Evolutionary conservation across 441 rosid genomes (phyloP), one percentile per base, ranked within the genome.

Genomic region (Jatropha multifida): DNA sequence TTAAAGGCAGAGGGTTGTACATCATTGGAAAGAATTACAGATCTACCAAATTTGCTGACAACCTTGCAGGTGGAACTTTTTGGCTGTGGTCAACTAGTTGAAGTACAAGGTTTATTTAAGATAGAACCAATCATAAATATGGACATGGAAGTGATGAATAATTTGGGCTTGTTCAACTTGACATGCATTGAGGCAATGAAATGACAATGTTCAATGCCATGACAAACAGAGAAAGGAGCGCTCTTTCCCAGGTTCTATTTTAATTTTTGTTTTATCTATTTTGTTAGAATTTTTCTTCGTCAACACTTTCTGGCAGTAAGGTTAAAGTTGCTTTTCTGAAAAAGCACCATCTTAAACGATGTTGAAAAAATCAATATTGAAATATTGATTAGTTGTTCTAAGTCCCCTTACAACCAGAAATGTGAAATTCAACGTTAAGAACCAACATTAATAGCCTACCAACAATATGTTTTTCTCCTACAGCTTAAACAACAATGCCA

Each of bases 11-110:
- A 72, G 38, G 72, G 76, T 5, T 81, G 79, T 37, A 67, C 75
- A 18, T 81, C 81, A 42, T 46, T 78, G 14, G 67, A 81, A 71
- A 63, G 52, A 48, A 68, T 81, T 18, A 68, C 72, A 48, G 68
- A 63, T 62, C 60, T 71, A 4, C 74, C 74, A 23, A 74, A 69
- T 67, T 74, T 75, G 72, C 44, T 71, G 12, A 58, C 2, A 55
- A 17, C 44, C 4, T 64, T 74, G 26, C 46, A 41, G 55, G 66
- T 71, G 64, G 67, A 70, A 59, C 66, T 68, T 59, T 79, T 59
- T 71, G 73, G 76, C 41, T 76, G 78, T 58, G 62, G 60, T 12
- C 52, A 79, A 13, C 63, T 75, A 55, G 76, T 72, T n/a, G 79
- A 79, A 65, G 76, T 75, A 4, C 40, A 20, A 4, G 78, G 76